Percentiles rank a stretch among this genome's conserved stretches.
Conservation (phyloP, 2,329 filamentous ascomycete genomes). For the Xylariaceae sp. region DNA sequence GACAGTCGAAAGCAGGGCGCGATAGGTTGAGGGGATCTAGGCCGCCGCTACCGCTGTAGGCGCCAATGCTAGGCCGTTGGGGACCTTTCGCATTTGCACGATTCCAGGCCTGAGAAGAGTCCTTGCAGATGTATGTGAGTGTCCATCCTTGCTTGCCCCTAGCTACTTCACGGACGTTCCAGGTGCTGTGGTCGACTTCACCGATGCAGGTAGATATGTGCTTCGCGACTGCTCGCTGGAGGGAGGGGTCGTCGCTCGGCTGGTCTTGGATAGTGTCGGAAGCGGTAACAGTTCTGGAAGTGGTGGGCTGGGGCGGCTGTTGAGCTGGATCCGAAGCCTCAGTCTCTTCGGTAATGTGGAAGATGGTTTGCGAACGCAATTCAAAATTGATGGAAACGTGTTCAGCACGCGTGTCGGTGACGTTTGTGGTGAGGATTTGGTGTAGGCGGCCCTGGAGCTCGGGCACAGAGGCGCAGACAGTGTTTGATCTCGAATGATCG, state of each 20-base stretch:
- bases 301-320: constrained; percentile 23
- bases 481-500: constrained; percentile 28
- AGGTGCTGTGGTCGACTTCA: constrained; percentile 45
- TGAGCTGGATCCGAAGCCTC: constrained; percentile 33
- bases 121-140: constrained; percentile 51
- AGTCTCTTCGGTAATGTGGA: constrained; percentile 37
- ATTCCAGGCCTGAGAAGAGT: constrained; percentile 49
- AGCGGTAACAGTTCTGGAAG: constrained; percentile 38
- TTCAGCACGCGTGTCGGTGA: constrained; percentile 46
- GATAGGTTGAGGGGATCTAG: constrained; percentile 42
- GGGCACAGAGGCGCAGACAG: constrained; percentile 37
- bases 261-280: constrained; percentile 48
- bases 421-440: constrained; percentile 38
- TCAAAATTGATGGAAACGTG: constrained; percentile 46
- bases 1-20: constrained; percentile 58
- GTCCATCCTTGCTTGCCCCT: constrained; percentile 48
- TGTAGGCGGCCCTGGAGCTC: constrained; percentile 47
- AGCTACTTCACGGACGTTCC: constrained; percentile 44
- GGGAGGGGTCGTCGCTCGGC: constrained; percentile 42
- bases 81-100: constrained; percentile 42
- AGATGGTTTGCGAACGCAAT: constrained; percentile 41
- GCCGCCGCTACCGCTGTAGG: constrained; percentile 45
- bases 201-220: constrained; percentile 44
- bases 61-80: constrained; percentile 41
- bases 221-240: constrained; percentile 48